Evolutionary conservation across 768 basidiomycete genomes (phyloP).

Genomic region (Boletus pseudopeckii): DNA sequence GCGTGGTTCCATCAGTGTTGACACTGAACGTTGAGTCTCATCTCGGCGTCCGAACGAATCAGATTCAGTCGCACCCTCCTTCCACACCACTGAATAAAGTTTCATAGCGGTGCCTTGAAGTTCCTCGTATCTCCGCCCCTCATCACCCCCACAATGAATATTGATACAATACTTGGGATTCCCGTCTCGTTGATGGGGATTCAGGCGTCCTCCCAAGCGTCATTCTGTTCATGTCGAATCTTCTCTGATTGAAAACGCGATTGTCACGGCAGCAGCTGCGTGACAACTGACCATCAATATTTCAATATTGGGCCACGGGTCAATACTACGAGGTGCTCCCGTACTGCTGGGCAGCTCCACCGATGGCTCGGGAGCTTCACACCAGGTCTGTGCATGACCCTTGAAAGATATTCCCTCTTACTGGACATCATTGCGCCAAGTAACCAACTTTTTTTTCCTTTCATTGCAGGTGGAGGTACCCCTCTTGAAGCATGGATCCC

Average conservation of each 20-base stretch:
- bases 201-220: constrained; percentile 6
- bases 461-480: constrained; percentile 15
- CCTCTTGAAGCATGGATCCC: constrained; percentile 18
- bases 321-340: background rate
- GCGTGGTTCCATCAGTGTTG: background rate
- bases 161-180: constrained; percentile 13
- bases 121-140: constrained; percentile 17
- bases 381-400: constrained; percentile 5
- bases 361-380: background rate
- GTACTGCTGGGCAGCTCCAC: background rate
- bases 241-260: constrained; percentile 18
- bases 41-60: constrained; percentile 26
- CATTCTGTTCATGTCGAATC: constrained; percentile 16
- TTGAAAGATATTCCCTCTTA: constrained; percentile 11
- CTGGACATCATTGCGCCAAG: constrained; percentile 6
- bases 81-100: constrained; percentile 11
- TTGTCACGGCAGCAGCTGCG: constrained; percentile 13
- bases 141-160: constrained; percentile 22
- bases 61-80: constrained; percentile 7
- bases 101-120: constrained; percentile 19
- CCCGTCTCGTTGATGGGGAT: constrained; percentile 11
- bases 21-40: constrained; percentile 8
- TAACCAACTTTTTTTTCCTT: constrained; percentile 2
- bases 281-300: constrained; percentile 8
- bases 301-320: too few species aligned